Percentiles rank a stretch among this genome's conserved stretches.
Evolutionary conservation across 805 yeast genomes (phyloP).

Genomic region (Saturnispora saitoi): DNA sequence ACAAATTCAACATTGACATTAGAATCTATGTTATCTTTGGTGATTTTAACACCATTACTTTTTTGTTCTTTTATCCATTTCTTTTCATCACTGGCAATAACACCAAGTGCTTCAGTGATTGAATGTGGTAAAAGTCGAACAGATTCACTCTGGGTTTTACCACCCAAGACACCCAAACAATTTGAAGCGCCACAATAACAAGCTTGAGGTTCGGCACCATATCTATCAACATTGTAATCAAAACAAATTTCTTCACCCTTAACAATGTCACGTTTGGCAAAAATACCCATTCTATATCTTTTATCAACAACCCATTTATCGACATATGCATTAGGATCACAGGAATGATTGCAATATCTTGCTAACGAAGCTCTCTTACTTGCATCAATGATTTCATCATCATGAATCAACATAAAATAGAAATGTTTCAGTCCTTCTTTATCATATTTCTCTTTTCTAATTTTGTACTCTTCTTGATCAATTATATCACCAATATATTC

Average conservation of each 20-base stretch:
- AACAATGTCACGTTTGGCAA: conserved; percentile 64
- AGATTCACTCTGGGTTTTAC: conserved; percentile 92
- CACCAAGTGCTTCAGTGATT: conserved; percentile 79
- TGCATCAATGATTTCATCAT: conserved; percentile 91
- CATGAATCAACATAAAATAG: conserved; percentile 92
- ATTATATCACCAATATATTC: conserved; percentile 95
- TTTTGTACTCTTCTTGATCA: conserved; percentile 66
- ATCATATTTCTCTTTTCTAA: conserved; percentile 69
- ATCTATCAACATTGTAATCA: conserved; percentile 90
- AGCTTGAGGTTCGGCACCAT: conserved; percentile 89
- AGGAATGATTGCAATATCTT: conserved; percentile 89
- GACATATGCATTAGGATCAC: conserved; percentile 89
- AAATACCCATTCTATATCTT: conserved; percentile 87
- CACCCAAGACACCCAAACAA: conserved; percentile 91
- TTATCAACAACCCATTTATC: conserved; percentile 97
- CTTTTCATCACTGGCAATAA: conserved; percentile 57
- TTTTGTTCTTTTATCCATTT: conserved; percentile 60
- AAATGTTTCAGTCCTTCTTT: conserved; percentile 65
- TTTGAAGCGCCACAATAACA: conserved; percentile 91
- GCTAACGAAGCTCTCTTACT: conserved; percentile 83
- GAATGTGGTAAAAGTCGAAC: conserved; percentile 77
- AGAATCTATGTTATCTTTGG: conserved; percentile 45
- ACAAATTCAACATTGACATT: conserved; percentile 60
- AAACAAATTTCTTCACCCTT: conserved; percentile 87
- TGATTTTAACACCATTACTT: conserved; percentile 35